phyloP scores from a whole-genome alignment of 345 rosid species.

The Linum trigynum region DNA sequence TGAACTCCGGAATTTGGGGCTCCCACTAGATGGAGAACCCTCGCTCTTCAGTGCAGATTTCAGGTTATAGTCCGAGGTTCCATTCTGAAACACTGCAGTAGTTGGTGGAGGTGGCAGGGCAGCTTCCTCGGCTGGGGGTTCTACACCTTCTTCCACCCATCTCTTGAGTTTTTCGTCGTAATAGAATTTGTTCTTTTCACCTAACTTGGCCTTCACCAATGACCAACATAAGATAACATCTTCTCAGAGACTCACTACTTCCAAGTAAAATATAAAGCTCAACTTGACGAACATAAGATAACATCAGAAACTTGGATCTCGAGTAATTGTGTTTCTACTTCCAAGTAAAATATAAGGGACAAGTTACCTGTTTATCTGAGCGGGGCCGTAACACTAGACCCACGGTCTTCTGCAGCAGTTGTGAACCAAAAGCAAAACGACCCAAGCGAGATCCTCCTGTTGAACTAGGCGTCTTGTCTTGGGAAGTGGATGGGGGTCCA shows the following conservation, averaged over 20 bases:
- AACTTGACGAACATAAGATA: no score
- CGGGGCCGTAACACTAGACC: constrained; percentile 1
- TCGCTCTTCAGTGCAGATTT: not conserved
- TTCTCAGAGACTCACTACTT: not conserved
- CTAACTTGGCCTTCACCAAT: constrained; percentile 8
- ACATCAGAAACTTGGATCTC: no score
- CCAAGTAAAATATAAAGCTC: not conserved
- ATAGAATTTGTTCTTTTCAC: constrained; percentile 9
- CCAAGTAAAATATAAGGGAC: not conserved
- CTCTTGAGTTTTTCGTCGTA: constrained; percentile 8
- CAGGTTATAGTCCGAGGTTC: not conserved
- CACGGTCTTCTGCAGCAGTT: constrained; percentile 7
- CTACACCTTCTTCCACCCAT: constrained; percentile 10
- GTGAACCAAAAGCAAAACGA: constrained; percentile 6
- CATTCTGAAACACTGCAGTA: not conserved
- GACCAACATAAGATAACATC: not conserved
- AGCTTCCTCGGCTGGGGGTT: constrained; percentile 7
- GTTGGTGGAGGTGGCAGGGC: constrained; percentile 9
- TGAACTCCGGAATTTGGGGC: not conserved
- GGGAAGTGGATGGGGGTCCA: not conserved
- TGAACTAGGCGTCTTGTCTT: not conserved
- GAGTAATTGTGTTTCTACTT: no score
- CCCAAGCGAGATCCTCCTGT: constrained; percentile 7
- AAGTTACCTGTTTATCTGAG: constrained; percentile 1
- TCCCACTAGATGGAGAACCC: not conserved